Evolutionary conservation across 1,284 basidiomycete species (phyloP).

Genomic region (Puccinia triticina): DNA sequence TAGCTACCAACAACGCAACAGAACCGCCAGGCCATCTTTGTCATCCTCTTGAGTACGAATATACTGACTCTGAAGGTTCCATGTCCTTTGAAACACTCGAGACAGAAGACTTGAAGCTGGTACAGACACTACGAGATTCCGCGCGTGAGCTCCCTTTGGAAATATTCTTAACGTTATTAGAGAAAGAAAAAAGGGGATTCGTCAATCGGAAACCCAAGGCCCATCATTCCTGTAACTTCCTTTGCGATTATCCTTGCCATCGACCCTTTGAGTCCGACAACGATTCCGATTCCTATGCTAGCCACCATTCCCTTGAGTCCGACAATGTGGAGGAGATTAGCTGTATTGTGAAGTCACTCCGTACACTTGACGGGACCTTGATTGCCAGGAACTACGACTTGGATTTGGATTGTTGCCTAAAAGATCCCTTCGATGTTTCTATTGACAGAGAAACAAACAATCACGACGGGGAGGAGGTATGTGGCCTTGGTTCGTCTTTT

Average conservation of each 20-base stretch:
- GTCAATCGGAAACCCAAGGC: too few relatives aligned
- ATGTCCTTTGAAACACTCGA: neutral
- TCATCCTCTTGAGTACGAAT: neutral
- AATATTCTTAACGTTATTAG: neutral
- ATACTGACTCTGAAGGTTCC: neutral
- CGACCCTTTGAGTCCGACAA: too few relatives aligned
- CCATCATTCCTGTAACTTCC: too few relatives aligned
- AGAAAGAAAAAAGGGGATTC: neutral
- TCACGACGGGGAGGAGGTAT: too few relatives aligned
- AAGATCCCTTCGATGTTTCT: neutral
- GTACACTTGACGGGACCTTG: neutral
- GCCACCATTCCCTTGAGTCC: neutral
- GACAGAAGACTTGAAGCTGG: neutral
- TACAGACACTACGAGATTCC: neutral
- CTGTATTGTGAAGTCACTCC: neutral
- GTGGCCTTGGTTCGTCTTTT: too few relatives aligned
- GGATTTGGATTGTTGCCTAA: neutral
- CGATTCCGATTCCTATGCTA: too few relatives aligned
- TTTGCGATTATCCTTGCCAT: neutral
- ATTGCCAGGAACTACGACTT: neutral
- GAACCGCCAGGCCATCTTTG: neutral
- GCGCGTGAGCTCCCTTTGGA: neutral
- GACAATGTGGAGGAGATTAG: neutral
- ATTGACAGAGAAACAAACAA: neutral
- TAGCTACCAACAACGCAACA: neutral